Evolutionary conservation across 2,329 filamentous ascomycete genomes (phyloP).

Genomic region (Xylariaceae sp.): DNA sequence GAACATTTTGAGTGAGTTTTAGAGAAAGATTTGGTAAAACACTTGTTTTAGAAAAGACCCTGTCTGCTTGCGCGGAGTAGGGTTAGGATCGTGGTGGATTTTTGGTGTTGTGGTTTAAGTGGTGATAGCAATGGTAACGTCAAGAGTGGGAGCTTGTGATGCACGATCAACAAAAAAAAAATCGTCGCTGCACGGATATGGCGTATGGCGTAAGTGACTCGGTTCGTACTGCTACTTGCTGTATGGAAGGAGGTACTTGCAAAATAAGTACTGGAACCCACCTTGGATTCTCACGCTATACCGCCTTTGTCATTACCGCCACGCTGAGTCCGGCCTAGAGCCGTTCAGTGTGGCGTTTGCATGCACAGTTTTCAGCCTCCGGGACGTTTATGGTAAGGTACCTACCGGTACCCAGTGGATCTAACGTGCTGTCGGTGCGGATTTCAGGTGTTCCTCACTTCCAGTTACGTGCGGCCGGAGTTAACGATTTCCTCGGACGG

Average conservation of each 20-base stretch:
- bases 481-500: too few species aligned
- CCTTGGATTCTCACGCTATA: not conserved
- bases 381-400: not conserved
- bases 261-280: not conserved
- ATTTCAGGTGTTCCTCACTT: too few species aligned
- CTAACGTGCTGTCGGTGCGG: not conserved
- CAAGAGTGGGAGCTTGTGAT: not conserved
- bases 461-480: too few species aligned
- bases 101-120: not conserved
- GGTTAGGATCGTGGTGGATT: not conserved
- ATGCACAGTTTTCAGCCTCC: not conserved
- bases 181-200: not conserved
- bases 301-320: not conserved
- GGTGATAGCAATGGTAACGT: not conserved
- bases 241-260: not conserved
- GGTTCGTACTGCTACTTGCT: not conserved
- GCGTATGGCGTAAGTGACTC: not conserved
- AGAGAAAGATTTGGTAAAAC: not conserved
- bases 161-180: not conserved
- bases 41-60: not conserved
- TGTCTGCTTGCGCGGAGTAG: not conserved
- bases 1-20: constrained; percentile 22
- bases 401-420: not conserved
- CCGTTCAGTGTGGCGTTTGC: not conserved
- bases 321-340: not conserved